These are phyloP conservation scores for Aureobasidium sp. DNA, from an alignment of 2,329 filamentous ascomycete species.

Conservation along the genomic window DNA sequence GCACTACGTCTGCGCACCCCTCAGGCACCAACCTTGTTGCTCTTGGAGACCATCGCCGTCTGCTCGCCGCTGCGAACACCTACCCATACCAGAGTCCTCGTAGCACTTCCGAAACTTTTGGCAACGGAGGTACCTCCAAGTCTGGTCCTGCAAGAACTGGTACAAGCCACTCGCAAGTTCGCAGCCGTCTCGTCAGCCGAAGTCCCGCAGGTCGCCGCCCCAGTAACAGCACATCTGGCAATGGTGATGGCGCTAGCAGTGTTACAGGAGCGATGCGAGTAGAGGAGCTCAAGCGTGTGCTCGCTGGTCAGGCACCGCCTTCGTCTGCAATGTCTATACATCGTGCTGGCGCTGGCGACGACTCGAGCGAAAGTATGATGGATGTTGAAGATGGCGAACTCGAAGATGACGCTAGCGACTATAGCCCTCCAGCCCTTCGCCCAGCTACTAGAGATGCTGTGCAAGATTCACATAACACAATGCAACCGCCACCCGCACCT, in stretches of 20 bases:
- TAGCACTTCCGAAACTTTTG: slow-evolving; percentile 7
- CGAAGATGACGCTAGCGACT: slow-evolving; percentile 1
- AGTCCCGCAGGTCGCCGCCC: slow-evolving; percentile 24
- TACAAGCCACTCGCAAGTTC: slow-evolving; percentile 3
- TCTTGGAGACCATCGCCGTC: slow-evolving; percentile 17
- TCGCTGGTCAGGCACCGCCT: slow-evolving; percentile 27
- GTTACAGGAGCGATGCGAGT: slow-evolving; percentile 34
- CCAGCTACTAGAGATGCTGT: neutral
- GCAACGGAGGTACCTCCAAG: neutral
- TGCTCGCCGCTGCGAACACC: slow-evolving; percentile 17
- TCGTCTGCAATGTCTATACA: neutral
- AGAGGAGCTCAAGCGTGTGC: slow-evolving; percentile 38
- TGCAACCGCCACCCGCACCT: neutral
- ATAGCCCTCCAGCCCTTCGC: neutral
- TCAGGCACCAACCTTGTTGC: slow-evolving; percentile 6
- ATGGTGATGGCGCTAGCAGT: slow-evolving; percentile 24
- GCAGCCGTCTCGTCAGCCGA: neutral
- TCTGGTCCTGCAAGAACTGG: neutral
- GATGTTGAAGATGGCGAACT: slow-evolving; percentile 17
- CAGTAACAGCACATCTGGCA: slow-evolving; percentile 22
- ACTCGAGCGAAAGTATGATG: slow-evolving; percentile 58
- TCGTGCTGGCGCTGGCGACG: slow-evolving; percentile 37
- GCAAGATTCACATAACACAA: neutral
- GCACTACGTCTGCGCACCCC: slow-evolving; percentile 33
- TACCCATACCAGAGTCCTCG: slow-evolving; percentile 11